Percentiles rank a stretch among this genome's conserved stretches.
These are phyloP conservation scores for Trypanosoma platydactyli DNA, from an alignment of 208 protist genomes.

Conservation along the genomic window DNA sequence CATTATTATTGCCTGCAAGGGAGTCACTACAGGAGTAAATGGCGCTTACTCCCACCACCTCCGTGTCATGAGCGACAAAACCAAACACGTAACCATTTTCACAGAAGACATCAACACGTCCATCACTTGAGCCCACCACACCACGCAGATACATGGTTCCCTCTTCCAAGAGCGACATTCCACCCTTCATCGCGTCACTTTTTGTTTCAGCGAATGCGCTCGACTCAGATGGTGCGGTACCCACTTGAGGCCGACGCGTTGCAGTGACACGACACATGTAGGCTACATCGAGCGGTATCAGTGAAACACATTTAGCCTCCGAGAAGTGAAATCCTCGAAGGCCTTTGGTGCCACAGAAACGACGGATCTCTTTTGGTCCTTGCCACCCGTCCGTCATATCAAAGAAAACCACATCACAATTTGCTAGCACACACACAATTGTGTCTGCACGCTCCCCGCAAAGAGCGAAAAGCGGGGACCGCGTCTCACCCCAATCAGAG, in stretches of 20 bases:
- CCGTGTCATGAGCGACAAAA: constrained; percentile 68
- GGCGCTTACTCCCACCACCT: constrained; percentile 50
- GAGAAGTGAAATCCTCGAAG: constrained; percentile 1
- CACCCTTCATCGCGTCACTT: neutral
- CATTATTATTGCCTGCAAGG: neutral
- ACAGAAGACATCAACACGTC: constrained; percentile 76
- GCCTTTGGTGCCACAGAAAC: constrained; percentile 32
- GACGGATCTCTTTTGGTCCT: constrained; percentile 47
- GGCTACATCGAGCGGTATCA: constrained; percentile 61
- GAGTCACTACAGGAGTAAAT: constrained; percentile 27
- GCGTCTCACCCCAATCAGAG: neutral
- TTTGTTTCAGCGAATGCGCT: neutral
- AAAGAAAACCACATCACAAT: constrained; percentile 53
- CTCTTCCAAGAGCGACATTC: neutral
- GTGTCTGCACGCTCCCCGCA: constrained; percentile 44
- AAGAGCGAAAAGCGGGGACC: constrained; percentile 40
- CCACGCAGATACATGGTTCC: constrained; percentile 55
- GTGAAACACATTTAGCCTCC: constrained; percentile 43
- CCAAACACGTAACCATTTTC: constrained; percentile 66
- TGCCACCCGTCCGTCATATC: constrained; percentile 29
- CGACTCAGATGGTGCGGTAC: neutral
- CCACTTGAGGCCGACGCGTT: neutral
- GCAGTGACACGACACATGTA: constrained; percentile 41
- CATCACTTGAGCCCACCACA: constrained; percentile 69
- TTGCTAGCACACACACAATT: constrained; percentile 52